These are phyloP conservation scores for Trichoderma sp. DNA, from an alignment of 2,329 filamentous ascomycete species.

Conservation along the genomic window DNA sequence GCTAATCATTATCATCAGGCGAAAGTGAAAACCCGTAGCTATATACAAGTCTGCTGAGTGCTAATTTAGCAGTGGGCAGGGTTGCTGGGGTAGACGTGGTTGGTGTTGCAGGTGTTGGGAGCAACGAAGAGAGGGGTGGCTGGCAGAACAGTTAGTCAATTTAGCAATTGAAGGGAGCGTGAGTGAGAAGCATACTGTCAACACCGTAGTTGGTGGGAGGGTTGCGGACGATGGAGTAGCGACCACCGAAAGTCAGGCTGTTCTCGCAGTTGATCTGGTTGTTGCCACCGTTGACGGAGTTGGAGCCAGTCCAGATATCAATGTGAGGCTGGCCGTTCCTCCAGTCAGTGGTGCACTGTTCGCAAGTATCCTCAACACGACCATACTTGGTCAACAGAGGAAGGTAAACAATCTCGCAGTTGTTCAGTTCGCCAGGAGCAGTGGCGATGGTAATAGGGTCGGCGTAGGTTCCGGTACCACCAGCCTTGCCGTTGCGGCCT, in stretches of 20 bases:
- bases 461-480: slow-evolving; percentile 24
- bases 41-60: neutral
- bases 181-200: slow-evolving; percentile 19
- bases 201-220: slow-evolving; percentile 26
- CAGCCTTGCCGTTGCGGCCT: slow-evolving; percentile 23
- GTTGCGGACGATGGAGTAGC: slow-evolving; percentile 26
- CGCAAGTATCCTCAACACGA: slow-evolving; percentile 25
- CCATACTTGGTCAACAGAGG: slow-evolving; percentile 27
- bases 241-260: slow-evolving; percentile 23
- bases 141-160: neutral
- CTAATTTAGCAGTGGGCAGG: slow-evolving; percentile 24
- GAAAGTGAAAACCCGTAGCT: neutral
- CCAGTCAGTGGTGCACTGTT: slow-evolving; percentile 22
- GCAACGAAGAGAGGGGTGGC: slow-evolving; percentile 24
- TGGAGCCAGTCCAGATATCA: slow-evolving; percentile 26
- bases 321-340: slow-evolving; percentile 24
- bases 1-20: slow-evolving; percentile 1
- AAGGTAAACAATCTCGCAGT: slow-evolving; percentile 26
- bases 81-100: slow-evolving; percentile 26
- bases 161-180: neutral
- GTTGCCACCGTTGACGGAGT: slow-evolving; percentile 23
- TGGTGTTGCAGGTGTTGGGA: slow-evolving; percentile 27
- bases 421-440: slow-evolving; percentile 25
- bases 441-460: slow-evolving; percentile 26
- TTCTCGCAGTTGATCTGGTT: slow-evolving; percentile 27